These are phyloP conservation scores for Begonia masoniana DNA, from an alignment of 306 rosid species.

Conservation along the genomic window DNA sequence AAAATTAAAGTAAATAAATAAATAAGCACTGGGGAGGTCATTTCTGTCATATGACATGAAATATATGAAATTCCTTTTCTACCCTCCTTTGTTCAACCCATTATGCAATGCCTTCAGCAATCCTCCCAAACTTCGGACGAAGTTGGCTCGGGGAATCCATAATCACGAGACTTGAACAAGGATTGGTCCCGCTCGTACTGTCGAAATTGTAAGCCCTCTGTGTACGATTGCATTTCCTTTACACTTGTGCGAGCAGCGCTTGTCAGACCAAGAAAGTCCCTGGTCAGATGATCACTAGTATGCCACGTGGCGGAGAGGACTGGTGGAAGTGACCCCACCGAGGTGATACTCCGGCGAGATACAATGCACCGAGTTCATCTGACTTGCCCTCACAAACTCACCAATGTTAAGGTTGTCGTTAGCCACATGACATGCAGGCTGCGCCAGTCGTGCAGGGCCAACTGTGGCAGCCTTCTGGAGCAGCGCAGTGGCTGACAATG, in stretches of 20 bases:
- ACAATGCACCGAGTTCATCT: conserved; percentile 20
- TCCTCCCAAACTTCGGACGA: background rate
- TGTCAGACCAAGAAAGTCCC: conserved; percentile 83
- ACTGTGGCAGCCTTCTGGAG: conserved; percentile 83
- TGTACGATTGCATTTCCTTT: conserved; percentile 50
- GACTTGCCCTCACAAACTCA: conserved; percentile 28
- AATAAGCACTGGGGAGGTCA: too few species aligned
- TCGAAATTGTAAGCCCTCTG: conserved; percentile 33
- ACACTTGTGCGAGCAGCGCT: conserved; percentile 20
- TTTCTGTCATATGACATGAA: too few species aligned
- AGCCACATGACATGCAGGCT: conserved; percentile 24
- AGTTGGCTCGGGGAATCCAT: conserved; percentile 27
- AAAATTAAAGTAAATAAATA: too few species aligned
- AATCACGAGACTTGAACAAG: conserved; percentile 32
- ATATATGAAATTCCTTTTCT: too few species aligned
- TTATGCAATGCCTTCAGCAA: too few species aligned
- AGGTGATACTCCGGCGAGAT: conserved; percentile 17
- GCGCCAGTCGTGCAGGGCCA: conserved; percentile 23
- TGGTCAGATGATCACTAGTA: conserved; percentile 39
- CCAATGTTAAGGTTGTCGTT: conserved; percentile 14
- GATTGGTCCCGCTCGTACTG: conserved; percentile 20
- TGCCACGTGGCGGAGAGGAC: conserved; percentile 30
- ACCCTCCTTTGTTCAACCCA: too few species aligned
- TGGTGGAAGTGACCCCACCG: conserved; percentile 17
- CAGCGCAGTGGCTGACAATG: conserved; percentile 83